Conservation (phyloP, 192 early-diverging fungal species). For the Tieghemiomyces parasiticus region DNA sequence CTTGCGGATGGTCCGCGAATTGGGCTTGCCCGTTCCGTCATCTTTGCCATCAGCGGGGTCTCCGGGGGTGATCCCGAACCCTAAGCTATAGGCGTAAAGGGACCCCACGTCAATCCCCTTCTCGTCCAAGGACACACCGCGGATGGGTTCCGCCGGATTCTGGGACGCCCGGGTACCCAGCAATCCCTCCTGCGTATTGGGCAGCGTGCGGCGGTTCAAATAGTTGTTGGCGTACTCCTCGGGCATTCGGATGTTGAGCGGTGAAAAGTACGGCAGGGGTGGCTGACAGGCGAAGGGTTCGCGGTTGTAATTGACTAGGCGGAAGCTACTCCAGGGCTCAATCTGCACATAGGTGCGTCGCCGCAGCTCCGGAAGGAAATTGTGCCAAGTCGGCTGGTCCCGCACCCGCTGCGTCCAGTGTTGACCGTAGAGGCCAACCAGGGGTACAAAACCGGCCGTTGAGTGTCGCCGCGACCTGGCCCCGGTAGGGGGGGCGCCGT, state of each 20-base stretch:
- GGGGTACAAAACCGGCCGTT: too few relatives aligned
- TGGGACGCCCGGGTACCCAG: neutral
- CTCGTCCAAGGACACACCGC: neutral
- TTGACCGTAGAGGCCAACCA: neutral
- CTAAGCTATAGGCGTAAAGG: conserved; percentile 3
- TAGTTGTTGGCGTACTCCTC: conserved; percentile 12
- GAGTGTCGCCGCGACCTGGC: too few relatives aligned
- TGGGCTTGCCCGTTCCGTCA: neutral
- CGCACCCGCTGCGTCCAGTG: neutral
- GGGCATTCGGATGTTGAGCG: neutral
- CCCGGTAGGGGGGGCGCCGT: too few relatives aligned
- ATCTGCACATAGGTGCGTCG: neutral
- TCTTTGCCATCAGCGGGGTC: neutral
- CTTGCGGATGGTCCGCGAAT: neutral
- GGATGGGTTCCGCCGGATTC: conserved; percentile 1
- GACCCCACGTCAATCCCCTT: conserved; percentile 7
- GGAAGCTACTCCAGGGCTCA: conserved; percentile 4
- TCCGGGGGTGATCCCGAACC: neutral
- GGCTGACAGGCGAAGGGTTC: conserved; percentile 7
- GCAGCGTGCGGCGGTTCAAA: conserved; percentile 1
- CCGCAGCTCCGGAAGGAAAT: neutral
- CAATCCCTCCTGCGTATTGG: conserved; percentile 7
- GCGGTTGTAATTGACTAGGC: conserved; percentile 2
- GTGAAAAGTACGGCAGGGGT: conserved; percentile 2
- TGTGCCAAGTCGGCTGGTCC: neutral